These are phyloP conservation scores for Aspergillus haitiensis DNA, from an alignment of 495 filamentous ascomycete species.

Conservation along the genomic window DNA sequence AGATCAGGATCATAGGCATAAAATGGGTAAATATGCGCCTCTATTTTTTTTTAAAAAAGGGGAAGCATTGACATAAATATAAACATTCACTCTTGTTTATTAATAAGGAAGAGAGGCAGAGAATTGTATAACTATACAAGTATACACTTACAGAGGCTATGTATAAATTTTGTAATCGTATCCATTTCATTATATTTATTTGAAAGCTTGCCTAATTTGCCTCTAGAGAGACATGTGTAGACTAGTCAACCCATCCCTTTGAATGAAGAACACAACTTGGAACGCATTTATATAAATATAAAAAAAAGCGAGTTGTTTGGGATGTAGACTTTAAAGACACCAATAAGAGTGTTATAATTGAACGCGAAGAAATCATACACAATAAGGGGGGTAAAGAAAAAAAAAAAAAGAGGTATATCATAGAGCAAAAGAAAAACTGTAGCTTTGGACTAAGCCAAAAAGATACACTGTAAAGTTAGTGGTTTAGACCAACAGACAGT, in stretches of 20 bases:
- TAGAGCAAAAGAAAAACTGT: neutral
- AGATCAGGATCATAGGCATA: neutral
- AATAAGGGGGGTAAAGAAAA: neutral
- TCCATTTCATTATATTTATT: conserved; percentile 11
- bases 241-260: neutral
- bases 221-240: neutral
- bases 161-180: neutral
- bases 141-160: neutral
- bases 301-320: conserved; percentile 1
- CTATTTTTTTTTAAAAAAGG: too few relatives aligned
- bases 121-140: neutral
- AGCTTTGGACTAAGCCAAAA: neutral
- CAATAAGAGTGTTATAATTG: neutral
- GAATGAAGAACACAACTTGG: neutral
- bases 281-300: conserved; percentile 7
- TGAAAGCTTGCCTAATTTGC: neutral
- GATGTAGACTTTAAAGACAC: neutral
- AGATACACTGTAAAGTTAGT: neutral
- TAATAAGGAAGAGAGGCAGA: too few relatives aligned
- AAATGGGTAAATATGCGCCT: too few relatives aligned
- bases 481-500: neutral
- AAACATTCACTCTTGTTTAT: neutral
- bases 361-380: neutral
- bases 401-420: conserved; percentile 16
- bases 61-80: too few relatives aligned